Conservation (phyloP, 768 basidiomycete species). For the Suillus paluster region DNA sequence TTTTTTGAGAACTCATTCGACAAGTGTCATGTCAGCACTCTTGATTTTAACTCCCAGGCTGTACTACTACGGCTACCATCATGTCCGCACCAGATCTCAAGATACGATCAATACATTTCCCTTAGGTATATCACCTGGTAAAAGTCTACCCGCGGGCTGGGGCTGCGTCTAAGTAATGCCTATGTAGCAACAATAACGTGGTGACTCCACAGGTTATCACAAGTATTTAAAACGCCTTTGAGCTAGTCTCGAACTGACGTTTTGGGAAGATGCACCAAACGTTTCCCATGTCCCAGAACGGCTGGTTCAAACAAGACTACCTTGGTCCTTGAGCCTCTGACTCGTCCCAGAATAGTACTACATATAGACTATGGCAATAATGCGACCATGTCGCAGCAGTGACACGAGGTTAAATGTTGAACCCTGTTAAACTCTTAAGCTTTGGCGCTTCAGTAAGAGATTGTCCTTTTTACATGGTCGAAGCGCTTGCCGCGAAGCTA, state of each 20-base stretch:
- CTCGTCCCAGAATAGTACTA: background rate
- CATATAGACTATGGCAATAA: background rate
- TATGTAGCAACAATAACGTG: too few species aligned
- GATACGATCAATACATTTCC: background rate
- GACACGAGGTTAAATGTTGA: background rate
- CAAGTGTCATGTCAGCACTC: background rate
- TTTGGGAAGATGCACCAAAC: too few species aligned
- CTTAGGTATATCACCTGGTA: background rate
- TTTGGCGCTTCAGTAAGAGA: background rate
- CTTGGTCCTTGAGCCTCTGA: too few species aligned
- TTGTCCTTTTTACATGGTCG: background rate
- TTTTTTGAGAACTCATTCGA: background rate
- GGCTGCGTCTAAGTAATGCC: background rate
- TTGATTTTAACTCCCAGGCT: background rate
- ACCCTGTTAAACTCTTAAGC: constrained; percentile 2
- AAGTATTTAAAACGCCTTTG: background rate
- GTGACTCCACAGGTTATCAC: background rate
- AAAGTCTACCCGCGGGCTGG: background rate
- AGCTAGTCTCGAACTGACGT: too few species aligned
- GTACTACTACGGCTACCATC: background rate
- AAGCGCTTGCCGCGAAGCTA: constrained; percentile 1
- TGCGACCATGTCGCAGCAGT: background rate
- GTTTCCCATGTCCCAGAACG: too few species aligned
- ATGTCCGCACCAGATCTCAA: background rate
- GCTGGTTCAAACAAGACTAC: too few species aligned